Percentiles rank a stretch among this genome's conserved stretches.
Evolutionary conservation across 179 eudicot species (phyloP).

Genomic region (Carnegiea gigantea): DNA sequence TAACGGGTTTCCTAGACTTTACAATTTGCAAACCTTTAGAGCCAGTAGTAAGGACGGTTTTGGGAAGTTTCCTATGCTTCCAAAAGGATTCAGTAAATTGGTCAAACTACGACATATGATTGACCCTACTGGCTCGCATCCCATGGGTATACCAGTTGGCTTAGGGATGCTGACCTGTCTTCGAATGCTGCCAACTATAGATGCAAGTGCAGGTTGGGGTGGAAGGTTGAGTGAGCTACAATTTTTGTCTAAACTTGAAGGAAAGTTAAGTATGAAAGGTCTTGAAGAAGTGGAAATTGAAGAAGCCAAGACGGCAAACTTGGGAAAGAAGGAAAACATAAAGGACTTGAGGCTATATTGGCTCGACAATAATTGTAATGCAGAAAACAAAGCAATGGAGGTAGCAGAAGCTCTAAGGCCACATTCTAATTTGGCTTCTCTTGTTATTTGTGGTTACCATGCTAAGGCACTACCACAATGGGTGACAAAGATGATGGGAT

Average conservation of each 20-base stretch:
- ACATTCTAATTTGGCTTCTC: background rate
- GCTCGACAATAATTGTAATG: accelerated
- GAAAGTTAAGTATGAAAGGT: background rate
- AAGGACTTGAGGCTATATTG: background rate
- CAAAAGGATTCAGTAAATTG: background rate
- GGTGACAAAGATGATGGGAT: background rate
- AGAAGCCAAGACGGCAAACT: background rate
- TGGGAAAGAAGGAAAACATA: background rate
- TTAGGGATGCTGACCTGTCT: background rate
- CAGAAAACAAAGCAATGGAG: no score
- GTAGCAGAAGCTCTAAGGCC: background rate
- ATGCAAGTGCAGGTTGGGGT: background rate
- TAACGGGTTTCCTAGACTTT: background rate
- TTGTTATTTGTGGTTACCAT: background rate
- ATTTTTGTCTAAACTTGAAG: background rate
- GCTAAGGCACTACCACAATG: background rate
- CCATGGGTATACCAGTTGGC: background rate
- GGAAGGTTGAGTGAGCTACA: background rate
- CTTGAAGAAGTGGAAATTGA: background rate
- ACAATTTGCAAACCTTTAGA: background rate
- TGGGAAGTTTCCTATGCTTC: background rate
- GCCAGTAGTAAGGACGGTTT: no score
- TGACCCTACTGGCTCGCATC: background rate
- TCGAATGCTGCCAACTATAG: background rate
- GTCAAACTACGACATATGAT: background rate